Conservation (phyloP, 768 basidiomycete genomes). For the Dacryopinax spathularia region DNA sequence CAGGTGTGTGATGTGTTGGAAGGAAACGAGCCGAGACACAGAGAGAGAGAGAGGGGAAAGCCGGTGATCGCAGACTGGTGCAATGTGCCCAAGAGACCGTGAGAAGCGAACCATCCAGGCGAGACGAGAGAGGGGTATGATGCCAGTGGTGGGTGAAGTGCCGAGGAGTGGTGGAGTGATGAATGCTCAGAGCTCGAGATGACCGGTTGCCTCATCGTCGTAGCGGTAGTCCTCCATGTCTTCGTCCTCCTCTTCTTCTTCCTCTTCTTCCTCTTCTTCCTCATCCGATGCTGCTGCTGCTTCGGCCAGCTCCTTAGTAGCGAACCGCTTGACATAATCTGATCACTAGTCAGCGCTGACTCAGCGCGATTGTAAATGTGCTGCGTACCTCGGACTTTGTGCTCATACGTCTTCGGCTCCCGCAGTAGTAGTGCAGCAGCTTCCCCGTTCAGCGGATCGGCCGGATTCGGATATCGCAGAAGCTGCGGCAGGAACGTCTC, state of each 20-base stretch:
- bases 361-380: background rate
- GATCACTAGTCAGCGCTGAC: background rate
- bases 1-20: slow-evolving; percentile 10
- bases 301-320: slow-evolving; percentile 80
- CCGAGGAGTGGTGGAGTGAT: background rate
- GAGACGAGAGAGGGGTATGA: background rate
- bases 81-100: slow-evolving; percentile 9
- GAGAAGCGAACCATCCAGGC: background rate
- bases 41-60: slow-evolving; percentile 5
- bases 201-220: slow-evolving; percentile 29
- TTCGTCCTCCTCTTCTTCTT: slow-evolving; percentile 63
- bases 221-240: slow-evolving; percentile 74
- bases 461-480: slow-evolving; percentile 93
- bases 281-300: slow-evolving; percentile 50
- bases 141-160: slow-evolving; percentile 2
- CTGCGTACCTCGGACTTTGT: slow-evolving; percentile 71
- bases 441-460: slow-evolving; percentile 95
- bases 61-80: slow-evolving; percentile 6
- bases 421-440: slow-evolving; percentile 95
- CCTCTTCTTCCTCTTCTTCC: slow-evolving; percentile 47
- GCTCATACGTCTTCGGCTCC: slow-evolving; percentile 90
- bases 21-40: slow-evolving; percentile 13
- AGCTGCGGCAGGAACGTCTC: slow-evolving; percentile 96
- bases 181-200: slow-evolving; percentile 10
- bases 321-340: slow-evolving; percentile 95